A percentile compares a stretch with the other conserved stretches of the same genome.
These are phyloP conservation scores for Cetradonia linearis DNA, from an alignment of 495 filamentous ascomycete species.

Conservation along the genomic window DNA sequence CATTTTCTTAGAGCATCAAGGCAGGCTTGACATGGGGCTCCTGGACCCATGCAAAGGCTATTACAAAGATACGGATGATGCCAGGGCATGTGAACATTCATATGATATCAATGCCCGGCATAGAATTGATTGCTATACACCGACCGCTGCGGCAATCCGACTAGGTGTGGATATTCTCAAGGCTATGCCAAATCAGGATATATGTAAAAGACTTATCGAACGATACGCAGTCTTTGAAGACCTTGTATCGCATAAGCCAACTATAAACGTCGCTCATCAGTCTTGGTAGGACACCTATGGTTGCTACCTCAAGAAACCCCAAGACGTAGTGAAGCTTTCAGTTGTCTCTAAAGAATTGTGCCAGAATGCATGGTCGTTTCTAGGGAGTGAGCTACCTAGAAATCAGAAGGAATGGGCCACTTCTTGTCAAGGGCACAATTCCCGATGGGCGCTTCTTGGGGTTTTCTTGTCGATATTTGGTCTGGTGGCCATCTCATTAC, in stretches of 20 bases:
- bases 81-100: neutral
- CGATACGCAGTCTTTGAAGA: neutral
- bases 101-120: neutral
- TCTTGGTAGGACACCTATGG: conserved; percentile 1
- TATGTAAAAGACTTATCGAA: neutral
- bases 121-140: neutral
- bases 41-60: neutral
- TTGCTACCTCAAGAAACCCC: neutral
- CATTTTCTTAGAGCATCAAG: neutral
- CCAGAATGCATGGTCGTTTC: neutral
- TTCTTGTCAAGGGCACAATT: conserved; percentile 40
- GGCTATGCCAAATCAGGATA: neutral
- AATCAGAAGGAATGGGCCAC: conserved; percentile 29
- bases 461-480: conserved; percentile 42
- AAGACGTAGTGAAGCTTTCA: neutral
- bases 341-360: neutral
- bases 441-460: conserved; percentile 52
- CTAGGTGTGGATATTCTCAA: neutral
- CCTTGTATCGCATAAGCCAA: neutral
- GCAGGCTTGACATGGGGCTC: conserved; percentile 1
- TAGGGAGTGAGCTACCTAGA: neutral
- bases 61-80: neutral
- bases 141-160: neutral
- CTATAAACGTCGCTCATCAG: neutral
- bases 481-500: conserved; percentile 32